phyloP scores from a whole-genome alignment of 2,329 filamentous ascomycete genomes.

The Trichoderma polysporum region DNA sequence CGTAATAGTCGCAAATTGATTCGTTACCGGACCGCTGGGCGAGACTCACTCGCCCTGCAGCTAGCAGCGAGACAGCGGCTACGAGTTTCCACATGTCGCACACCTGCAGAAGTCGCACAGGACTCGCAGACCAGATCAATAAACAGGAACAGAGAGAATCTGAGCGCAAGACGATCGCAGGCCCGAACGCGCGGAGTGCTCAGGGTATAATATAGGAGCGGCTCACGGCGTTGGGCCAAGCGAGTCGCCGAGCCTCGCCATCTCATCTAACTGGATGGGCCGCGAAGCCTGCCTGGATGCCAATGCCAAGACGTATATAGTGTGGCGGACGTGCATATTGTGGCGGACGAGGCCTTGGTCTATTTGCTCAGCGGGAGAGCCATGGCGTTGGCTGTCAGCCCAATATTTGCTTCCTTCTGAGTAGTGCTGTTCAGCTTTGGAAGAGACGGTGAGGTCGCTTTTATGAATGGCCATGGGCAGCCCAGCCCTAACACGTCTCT shows the following conservation, averaged over 20 bases:
- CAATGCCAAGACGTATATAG: not conserved
- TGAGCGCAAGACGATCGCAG: not conserved
- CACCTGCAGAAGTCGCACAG: not conserved
- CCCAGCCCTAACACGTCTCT: not conserved
- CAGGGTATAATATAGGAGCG: not conserved
- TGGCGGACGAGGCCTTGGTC: slow-evolving; percentile 8
- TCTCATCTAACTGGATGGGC: not conserved
- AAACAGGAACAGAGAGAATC: not conserved
- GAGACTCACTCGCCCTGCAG: not conserved
- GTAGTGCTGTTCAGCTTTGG: not conserved
- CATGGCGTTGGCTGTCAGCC: slow-evolving; percentile 1
- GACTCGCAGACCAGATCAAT: not conserved
- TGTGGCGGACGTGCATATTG: slow-evolving; percentile 17
- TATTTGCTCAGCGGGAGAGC: slow-evolving; percentile 9
- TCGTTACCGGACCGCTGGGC: slow-evolving; percentile 7
- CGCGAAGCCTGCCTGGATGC: not conserved
- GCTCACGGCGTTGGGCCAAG: not conserved
- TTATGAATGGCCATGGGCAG: not conserved
- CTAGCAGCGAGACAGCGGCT: not conserved
- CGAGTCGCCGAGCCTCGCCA: not conserved
- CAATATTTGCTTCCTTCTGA: not conserved
- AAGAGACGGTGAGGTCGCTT: not conserved
- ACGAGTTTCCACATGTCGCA: slow-evolving; percentile 15
- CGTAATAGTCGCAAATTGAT: slow-evolving; percentile 36
- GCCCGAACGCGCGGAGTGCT: not conserved